Conservation (phyloP, 495 filamentous ascomycete genomes). For the Talaromyces trachyspermus region DNA sequence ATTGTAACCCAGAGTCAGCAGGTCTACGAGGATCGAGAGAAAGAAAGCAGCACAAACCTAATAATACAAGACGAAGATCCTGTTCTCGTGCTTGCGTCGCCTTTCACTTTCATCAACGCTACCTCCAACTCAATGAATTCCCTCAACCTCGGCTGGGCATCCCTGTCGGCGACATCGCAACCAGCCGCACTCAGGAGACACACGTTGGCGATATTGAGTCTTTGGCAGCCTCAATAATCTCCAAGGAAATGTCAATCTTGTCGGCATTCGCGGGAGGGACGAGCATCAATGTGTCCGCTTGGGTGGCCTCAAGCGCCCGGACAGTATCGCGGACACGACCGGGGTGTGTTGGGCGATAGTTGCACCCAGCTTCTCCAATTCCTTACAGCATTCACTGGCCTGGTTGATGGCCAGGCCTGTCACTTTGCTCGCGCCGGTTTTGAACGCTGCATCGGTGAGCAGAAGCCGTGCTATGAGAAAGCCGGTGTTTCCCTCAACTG, state of each 20-base stretch:
- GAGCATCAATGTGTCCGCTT: slow-evolving; percentile 46
- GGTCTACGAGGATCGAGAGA: background rate
- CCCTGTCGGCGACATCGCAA: slow-evolving; percentile 44
- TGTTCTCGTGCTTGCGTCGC: slow-evolving; percentile 28
- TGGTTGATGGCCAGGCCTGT: slow-evolving; percentile 41
- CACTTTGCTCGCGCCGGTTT: slow-evolving; percentile 29
- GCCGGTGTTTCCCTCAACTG: slow-evolving; percentile 48
- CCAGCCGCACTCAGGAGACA: slow-evolving; percentile 47
- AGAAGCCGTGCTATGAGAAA: slow-evolving; percentile 48
- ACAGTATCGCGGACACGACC: slow-evolving; percentile 34
- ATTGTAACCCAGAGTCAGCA: background rate
- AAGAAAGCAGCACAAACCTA: slow-evolving; percentile 34
- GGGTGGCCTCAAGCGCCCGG: slow-evolving; percentile 28
- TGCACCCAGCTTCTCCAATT: slow-evolving; percentile 46
- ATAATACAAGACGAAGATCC: slow-evolving; percentile 45
- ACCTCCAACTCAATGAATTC: slow-evolving; percentile 49
- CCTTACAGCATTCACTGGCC: slow-evolving; percentile 37
- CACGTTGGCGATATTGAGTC: slow-evolving; percentile 42
- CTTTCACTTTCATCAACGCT: slow-evolving; percentile 37
- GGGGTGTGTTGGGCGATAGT: slow-evolving; percentile 39
- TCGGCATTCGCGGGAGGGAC: slow-evolving; percentile 42
- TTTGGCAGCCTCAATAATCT: slow-evolving; percentile 44
- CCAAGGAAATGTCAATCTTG: slow-evolving; percentile 41
- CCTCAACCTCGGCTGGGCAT: slow-evolving; percentile 43
- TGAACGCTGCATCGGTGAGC: slow-evolving; percentile 38